Evolutionary conservation across 257 asterid genomes (phyloP).

Genomic region (Fraxinus pennsylvanica): DNA sequence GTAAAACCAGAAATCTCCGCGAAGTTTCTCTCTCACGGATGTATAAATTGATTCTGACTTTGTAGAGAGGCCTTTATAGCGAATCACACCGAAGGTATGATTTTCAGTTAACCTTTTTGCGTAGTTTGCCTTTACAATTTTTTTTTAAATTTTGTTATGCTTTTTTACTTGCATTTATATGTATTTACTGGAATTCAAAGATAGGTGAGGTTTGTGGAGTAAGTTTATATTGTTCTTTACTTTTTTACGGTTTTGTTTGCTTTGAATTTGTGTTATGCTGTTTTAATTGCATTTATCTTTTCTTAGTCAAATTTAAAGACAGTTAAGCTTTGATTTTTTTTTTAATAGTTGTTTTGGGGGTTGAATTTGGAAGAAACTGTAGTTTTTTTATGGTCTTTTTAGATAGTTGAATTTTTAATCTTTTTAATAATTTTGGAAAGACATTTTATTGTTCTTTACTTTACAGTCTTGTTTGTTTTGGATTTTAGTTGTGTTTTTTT

Average conservation of each 20-base stretch:
- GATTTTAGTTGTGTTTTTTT: too few species aligned
- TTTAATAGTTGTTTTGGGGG: too few species aligned
- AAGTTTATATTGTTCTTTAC: background rate
- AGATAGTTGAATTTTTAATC: background rate
- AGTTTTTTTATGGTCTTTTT: too few species aligned
- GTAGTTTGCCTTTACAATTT: background rate
- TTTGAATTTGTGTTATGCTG: too few species aligned
- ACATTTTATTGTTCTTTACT: too few species aligned
- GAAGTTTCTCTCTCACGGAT: constrained; percentile 30
- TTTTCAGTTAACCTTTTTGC: background rate
- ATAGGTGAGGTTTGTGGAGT: background rate
- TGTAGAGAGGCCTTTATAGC: constrained; percentile 24
- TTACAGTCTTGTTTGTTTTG: background rate
- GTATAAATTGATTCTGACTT: constrained; percentile 27
- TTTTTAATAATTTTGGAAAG: too few species aligned
- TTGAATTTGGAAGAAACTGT: too few species aligned
- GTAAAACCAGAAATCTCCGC: constrained; percentile 33
- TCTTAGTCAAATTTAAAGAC: background rate
- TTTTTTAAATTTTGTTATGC: background rate
- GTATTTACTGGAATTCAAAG: background rate
- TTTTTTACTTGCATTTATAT: background rate
- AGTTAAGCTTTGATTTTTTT: constrained; percentile 23
- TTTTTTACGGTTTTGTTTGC: too few species aligned
- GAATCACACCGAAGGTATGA: constrained; percentile 35
- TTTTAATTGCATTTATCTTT: too few species aligned